These are phyloP conservation scores for Maudiozyma bulderi DNA, from an alignment of 805 yeast genomes.

Conservation along the genomic window DNA sequence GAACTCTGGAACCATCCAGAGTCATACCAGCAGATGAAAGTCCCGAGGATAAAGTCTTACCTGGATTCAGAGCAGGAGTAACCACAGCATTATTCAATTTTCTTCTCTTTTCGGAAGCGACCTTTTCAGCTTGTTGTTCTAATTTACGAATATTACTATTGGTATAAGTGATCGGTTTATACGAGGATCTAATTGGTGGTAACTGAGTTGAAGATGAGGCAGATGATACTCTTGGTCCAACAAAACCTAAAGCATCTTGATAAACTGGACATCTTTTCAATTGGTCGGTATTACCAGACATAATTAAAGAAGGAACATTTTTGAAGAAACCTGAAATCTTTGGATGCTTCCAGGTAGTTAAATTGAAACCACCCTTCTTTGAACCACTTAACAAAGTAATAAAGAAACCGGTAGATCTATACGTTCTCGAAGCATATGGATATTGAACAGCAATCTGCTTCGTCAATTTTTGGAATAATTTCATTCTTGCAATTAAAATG, in stretches of 20 bases:
- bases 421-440: constrained; percentile 60
- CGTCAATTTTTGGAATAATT: constrained; percentile 33
- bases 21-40: not conserved
- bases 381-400: constrained; percentile 30
- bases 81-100: constrained; percentile 7
- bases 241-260: constrained; percentile 30
- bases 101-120: constrained; percentile 18
- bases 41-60: not conserved
- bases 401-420: constrained; percentile 44
- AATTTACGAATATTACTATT: constrained; percentile 22
- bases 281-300: constrained; percentile 27
- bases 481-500: constrained; percentile 33
- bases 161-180: constrained; percentile 27
- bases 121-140: constrained; percentile 13
- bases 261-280: constrained; percentile 30
- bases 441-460: constrained; percentile 46
- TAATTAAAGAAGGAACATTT: constrained; percentile 26
- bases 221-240: constrained; percentile 13
- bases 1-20: not conserved
- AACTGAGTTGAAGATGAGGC: constrained; percentile 14
- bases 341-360: constrained; percentile 16
- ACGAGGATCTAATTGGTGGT: constrained; percentile 26
- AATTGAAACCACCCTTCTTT: constrained; percentile 5
- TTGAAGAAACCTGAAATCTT: constrained; percentile 24
- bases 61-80: not conserved